Conservation (phyloP, 2,329 filamentous ascomycete species). For the Aurifilum marmelostoma region DNA sequence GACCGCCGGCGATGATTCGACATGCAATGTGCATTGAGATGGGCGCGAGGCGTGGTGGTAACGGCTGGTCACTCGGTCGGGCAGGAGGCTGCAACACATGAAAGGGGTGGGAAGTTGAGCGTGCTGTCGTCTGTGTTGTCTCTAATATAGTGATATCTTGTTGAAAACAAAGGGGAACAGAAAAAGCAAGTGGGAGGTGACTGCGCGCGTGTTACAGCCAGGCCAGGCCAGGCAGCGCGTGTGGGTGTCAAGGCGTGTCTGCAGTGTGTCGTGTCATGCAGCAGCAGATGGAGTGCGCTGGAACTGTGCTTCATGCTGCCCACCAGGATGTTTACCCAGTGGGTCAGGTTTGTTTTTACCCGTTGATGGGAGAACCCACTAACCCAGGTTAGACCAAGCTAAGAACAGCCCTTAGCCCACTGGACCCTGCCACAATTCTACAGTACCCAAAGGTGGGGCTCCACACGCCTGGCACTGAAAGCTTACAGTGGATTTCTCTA, state of each 20-base stretch:
- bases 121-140: neutral
- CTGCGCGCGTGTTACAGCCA: constrained; percentile 6
- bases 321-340: constrained; percentile 15
- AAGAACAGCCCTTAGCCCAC: neutral
- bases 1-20: constrained; percentile 30
- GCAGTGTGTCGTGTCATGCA: constrained; percentile 5
- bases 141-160: neutral
- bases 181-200: neutral
- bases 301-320: neutral
- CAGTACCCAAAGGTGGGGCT: neutral
- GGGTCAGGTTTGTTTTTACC: constrained; percentile 9
- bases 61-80: constrained; percentile 6
- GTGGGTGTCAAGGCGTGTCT: neutral
- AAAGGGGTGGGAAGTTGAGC: neutral
- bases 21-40: constrained; percentile 29
- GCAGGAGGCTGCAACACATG: neutral
- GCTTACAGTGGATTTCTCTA: neutral
- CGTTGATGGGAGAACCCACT: constrained; percentile 12
- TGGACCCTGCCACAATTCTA: neutral
- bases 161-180: neutral
- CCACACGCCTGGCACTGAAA: neutral
- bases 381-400: neutral
- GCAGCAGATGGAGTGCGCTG: neutral
- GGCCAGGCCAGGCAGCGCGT: constrained; percentile 2
- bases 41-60: neutral